Base-by-base conservation (phyloP, 495 filamentous ascomycete genomes). In the Aeminium ludgeri region DNA sequence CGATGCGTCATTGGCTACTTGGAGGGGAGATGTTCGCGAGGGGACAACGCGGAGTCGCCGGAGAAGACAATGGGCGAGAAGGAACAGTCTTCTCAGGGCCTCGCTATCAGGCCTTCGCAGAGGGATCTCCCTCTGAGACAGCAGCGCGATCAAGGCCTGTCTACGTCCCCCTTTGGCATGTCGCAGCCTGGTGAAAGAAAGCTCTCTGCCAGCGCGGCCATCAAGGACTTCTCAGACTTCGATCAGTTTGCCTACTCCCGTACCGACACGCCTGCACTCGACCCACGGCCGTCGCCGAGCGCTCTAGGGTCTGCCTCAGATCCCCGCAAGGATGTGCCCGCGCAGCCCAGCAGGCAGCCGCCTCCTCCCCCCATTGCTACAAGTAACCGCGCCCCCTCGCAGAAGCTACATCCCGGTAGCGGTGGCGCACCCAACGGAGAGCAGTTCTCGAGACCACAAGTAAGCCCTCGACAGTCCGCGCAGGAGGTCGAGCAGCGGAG, bases 1-100 rank as follows among this genome's bases (percentile, higher is more conserved):
- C 57, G 59, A 34, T 76, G 70, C 52, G 51, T 75, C 6, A 59
- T 59, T n/a, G 47, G 44, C 7, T 75, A 73, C 50, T 59, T 76
- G n/a, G 59, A 63, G 17, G 33, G 48, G 49, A 6, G 50, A 49
- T 23, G 38, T 49, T 0, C 59, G 63, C 6, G 49, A 55, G 1
- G 63, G 53, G 57, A 41, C 19, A 23, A 40, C 13, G 23, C 34
- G 1, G 19, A 31, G 16, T 11, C 38, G 17, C 43, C 23, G 10
- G 19, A 17, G 10, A 25, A 25, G 30, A 18, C 23, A 6, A 11
- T 23, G 10, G 18, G 31, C 8, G 30, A 43, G 17, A 27, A 40
- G 10, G 39, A 5, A 17, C 4, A 35, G 3, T 34, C n/a, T 18
- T 3, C 31, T 11, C 17, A 18, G 17, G 6, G 11, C 31, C 31